Conservation (phyloP, 805 yeast genomes). For the Cyberlindnera sargentensis region DNA sequence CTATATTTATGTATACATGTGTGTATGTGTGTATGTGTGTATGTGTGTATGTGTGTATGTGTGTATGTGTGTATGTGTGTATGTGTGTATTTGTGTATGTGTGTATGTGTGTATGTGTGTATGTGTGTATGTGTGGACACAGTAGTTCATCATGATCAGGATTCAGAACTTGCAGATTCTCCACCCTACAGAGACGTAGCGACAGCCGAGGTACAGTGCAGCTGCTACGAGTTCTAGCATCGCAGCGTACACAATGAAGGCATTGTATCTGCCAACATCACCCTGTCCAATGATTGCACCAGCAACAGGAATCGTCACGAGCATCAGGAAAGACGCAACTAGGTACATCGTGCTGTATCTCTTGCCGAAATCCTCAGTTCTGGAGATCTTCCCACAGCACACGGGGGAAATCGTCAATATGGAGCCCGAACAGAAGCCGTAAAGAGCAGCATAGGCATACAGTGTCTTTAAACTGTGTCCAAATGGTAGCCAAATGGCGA, state of each 20-base stretch:
- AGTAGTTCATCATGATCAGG: no score
- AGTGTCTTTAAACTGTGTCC: constrained; percentile 29
- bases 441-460: constrained; percentile 38
- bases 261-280: constrained; percentile 5
- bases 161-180: constrained; percentile 8
- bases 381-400: constrained; percentile 51
- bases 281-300: constrained; percentile 38
- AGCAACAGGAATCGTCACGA: constrained; percentile 42
- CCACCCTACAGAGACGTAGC: constrained; percentile 10
- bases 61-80: no score
- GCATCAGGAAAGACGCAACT: constrained; percentile 44
- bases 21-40: no score
- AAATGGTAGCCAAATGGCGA: constrained; percentile 34
- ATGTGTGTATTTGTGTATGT: no score
- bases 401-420: constrained; percentile 50
- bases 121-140: no score
- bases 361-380: constrained; percentile 44
- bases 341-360: constrained; percentile 51
- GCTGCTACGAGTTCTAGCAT: constrained; percentile 5
- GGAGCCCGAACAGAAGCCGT: constrained; percentile 49
- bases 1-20: no score
- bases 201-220: constrained; percentile 1
- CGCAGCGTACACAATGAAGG: constrained; percentile 7
- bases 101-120: no score
- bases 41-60: no score